Percentiles rank a stretch among this genome's conserved stretches.
These are phyloP conservation scores for Coemansia guatemalensis DNA, from an alignment of 192 early-diverging fungal species.

Conservation along the genomic window DNA sequence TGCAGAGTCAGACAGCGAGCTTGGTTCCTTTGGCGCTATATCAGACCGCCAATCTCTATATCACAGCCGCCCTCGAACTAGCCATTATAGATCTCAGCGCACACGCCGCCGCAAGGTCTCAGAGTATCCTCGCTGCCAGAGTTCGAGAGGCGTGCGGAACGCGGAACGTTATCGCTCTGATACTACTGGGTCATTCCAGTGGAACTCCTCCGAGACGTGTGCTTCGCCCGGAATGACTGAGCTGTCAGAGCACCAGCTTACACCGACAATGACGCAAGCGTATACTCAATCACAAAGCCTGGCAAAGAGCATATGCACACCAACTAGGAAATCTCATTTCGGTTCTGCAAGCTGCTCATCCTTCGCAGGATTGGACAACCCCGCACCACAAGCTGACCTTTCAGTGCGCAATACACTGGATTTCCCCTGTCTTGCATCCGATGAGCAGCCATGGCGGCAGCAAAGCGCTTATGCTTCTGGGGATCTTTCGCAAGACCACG, in stretches of 20 bases:
- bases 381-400: no score
- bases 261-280: background rate
- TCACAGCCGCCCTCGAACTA: constrained; percentile 1
- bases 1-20: constrained; percentile 44
- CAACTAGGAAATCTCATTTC: background rate
- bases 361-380: no score
- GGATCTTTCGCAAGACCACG: no score
- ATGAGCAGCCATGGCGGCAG: constrained; percentile 1
- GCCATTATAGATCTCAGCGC: background rate
- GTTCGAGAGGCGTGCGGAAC: background rate
- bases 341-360: no score
- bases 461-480: background rate
- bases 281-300: background rate
- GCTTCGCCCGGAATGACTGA: constrained; percentile 30
- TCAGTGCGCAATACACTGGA: constrained; percentile 8
- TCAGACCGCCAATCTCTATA: background rate
- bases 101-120: constrained; percentile 16
- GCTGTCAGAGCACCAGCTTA: constrained; percentile 16
- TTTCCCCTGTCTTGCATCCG: constrained; percentile 22
- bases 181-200: constrained; percentile 31
- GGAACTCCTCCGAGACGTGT: constrained; percentile 51
- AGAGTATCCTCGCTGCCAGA: constrained; percentile 13
- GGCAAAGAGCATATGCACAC: background rate
- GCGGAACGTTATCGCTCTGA: constrained; percentile 24
- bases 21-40: background rate